Evolutionary conservation across 345 rosid species (phyloP), one percentile per base, ranked within the genome.

Genomic region (Salix brachista): DNA sequence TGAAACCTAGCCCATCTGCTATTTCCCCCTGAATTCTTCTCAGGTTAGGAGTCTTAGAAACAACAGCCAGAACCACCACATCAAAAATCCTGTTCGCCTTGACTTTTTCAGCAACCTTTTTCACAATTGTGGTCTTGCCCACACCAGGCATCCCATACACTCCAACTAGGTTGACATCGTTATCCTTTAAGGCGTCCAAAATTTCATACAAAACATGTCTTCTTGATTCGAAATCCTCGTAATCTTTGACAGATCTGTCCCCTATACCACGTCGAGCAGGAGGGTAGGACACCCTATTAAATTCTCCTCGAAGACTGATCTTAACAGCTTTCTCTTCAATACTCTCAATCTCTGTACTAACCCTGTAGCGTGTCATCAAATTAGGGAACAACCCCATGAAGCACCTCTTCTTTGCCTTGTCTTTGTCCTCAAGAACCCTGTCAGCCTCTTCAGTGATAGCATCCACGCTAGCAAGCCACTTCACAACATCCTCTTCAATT

Each of bases 161-260:
- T 5, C 76, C 80, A 36, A 71, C 16, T 28, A 41, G 5, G 34
- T 41, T 61, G 16, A 78, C 52, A 23, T 71, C 65, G 12, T 17
- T 11, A 9, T 32, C 37, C 37, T 28, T 64, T 12, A 77, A 34
- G 11, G 70, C 75, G 8, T 32, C 58, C 34, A 77, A 4, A 17
- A 77, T 71, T 14, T 62, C 61, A 23, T 52, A 8, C 34, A 70
- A 44, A 48, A 48, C 52, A 5, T 8, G 26, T 7, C 5, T 17
- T 61, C 80, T 77, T 46, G 80, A 77, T 13, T 77, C 80, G 12
- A 61, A 77, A 1, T 39, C 50, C 44, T 77, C 60, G 30, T 71
- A 77, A 14, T 44, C 37, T 71, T 65, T 62, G 4, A 18, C 34
- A 70, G 70, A 17, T 23, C 19, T 44, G 18, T 10, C 50, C 37